Percentiles rank a stretch among this genome's conserved stretches.
phyloP scores from a whole-genome alignment of 2,329 filamentous ascomycete genomes.

The Sordariomycetes sp. region DNA sequence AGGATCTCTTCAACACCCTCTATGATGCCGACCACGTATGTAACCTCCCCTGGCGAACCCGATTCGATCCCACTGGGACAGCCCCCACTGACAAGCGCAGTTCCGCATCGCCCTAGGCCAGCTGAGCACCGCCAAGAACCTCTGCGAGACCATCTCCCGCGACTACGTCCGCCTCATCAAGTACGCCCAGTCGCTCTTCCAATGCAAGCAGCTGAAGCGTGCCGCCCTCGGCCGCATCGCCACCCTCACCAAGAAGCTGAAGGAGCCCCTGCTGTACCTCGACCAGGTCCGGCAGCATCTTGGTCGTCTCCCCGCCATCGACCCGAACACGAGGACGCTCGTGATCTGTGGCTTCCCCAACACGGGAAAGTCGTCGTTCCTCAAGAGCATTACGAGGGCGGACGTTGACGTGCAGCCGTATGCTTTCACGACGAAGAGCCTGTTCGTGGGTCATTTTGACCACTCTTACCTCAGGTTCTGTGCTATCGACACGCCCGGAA shows the following conservation, averaged over 20 bases:
- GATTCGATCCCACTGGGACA: not conserved
- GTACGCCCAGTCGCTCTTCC: conserved; percentile 93
- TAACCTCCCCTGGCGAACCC: not conserved
- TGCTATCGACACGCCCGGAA: conserved; percentile 97
- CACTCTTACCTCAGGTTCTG: conserved; percentile 31
- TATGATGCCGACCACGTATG: conserved; percentile 82
- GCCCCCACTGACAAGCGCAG: not conserved
- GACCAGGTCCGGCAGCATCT: conserved; percentile 90
- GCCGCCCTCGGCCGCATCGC: conserved; percentile 97
- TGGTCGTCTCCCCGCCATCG: conserved; percentile 94
- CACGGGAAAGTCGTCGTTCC: conserved; percentile 92
- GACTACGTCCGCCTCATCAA: conserved; percentile 87
- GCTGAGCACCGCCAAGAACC: conserved; percentile 86
- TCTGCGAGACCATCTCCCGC: conserved; percentile 91
- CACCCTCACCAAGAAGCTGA: conserved; percentile 87
- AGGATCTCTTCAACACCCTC: conserved; percentile 77
- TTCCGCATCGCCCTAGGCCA: conserved; percentile 96
- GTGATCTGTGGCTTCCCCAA: conserved; percentile 97
- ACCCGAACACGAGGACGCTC: conserved; percentile 91
- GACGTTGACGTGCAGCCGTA: conserved; percentile 97
- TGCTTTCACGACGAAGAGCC: conserved; percentile 67
- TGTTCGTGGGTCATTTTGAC: conserved; percentile 97
- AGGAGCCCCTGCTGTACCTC: conserved; percentile 89
- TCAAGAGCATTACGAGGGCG: conserved; percentile 82
- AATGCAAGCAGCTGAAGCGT: conserved; percentile 98